Evolutionary conservation across 805 yeast species (phyloP), one percentile per base, ranked within the genome.

Genomic region (Torulaspora delbrueckii): DNA sequence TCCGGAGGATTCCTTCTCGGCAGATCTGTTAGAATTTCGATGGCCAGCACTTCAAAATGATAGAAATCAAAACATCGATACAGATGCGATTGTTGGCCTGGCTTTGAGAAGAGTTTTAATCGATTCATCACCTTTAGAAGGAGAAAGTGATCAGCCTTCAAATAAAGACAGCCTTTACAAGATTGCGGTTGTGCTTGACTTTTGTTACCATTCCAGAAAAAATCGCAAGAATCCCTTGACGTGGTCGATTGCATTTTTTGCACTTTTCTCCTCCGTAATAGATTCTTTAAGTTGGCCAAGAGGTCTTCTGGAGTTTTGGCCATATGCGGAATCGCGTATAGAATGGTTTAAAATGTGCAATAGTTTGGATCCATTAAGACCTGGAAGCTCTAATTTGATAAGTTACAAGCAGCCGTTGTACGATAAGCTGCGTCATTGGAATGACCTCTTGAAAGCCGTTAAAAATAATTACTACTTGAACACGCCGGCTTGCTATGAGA

Each of bases 361-460:
- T 22, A 37, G 47, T 19, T 31, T 38, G 8, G 50, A 50, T 3
- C 40, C 48, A 16, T 37, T 47, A 25, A 46, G 42, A 8, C 41
- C 47, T 14, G 63, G 65, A 5, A 37, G 38, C 4, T 57, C 67
- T 2, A 53, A 55, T 34, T 43, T 64, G 37, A 55, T 57, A 30
- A 64, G 67, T 45, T 62, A 62, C 32, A 62, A 58, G 40, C 54
- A 55, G 32, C 68, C 68, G 3, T 44, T 62, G 24, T 53, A 56
- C 8, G 62, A 58, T 38, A 50, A 55, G 26, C 43, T 63, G n/a
- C 63, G 65, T 31, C 59, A 59, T 35, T 57, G 66, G 61, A 63
- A 64, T 40, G 60, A 48, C 8, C 32, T 58, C 10, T 42, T 64
- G 13, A 39, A 48, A 12, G 45, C 36, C 3, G 41, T 60, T 3